Evolutionary conservation across 257 asterid genomes (phyloP).

Genomic region (Solanum sejunctum): DNA sequence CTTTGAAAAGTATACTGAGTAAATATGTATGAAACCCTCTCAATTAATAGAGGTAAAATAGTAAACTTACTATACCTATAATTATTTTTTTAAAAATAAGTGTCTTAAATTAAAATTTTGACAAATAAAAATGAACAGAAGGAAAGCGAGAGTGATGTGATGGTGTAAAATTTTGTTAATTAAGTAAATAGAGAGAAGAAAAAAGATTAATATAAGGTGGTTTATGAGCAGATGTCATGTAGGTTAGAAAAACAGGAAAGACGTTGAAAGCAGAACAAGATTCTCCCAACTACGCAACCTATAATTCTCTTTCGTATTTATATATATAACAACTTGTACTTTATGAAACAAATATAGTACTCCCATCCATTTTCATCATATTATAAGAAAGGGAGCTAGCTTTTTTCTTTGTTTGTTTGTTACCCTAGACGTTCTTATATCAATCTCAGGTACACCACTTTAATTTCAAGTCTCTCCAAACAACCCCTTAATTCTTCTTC

Average conservation of each 20-base stretch:
- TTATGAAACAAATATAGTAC: no score
- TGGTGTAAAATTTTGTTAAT: not conserved
- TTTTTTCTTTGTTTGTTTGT: not conserved
- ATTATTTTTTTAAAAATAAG: no score
- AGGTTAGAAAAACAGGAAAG: conserved; percentile 37
- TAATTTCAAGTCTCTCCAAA: not conserved
- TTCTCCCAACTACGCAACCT: conserved; percentile 51
- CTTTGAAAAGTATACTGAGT: no score
- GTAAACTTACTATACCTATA: no score
- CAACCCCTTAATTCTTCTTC: no score
- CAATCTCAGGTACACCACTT: not conserved
- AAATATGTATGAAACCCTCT: no score
- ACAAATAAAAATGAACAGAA: no score
- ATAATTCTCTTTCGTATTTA: not conserved
- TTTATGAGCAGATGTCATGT: conserved; percentile 33
- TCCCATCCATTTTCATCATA: not conserved
- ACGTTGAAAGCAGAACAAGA: conserved; percentile 50
- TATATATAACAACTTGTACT: not conserved
- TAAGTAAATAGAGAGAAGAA: not conserved
- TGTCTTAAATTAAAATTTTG: no score
- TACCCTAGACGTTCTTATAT: not conserved
- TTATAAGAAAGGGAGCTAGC: no score
- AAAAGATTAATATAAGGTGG: conserved; percentile 16
- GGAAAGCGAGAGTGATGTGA: no score
- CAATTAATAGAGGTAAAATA: no score